Conservation (phyloP, 805 yeast genomes). For the Saccharomycopsis sp. region DNA sequence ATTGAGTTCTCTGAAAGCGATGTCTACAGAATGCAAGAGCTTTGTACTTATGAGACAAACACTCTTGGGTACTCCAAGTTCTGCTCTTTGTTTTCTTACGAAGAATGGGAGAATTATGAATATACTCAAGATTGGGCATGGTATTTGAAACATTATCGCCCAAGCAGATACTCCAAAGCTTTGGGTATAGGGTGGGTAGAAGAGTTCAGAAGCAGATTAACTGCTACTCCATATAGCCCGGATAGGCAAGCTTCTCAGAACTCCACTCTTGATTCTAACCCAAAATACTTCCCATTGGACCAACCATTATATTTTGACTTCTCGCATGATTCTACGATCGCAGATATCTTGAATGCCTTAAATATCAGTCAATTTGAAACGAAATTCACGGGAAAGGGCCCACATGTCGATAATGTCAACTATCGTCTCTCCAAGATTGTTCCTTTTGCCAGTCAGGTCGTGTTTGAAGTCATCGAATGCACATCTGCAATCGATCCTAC, state of each 20-base stretch:
- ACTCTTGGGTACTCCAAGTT: slow-evolving; percentile 62
- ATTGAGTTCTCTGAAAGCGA: slow-evolving; percentile 46
- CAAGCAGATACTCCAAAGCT: slow-evolving; percentile 48
- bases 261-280: slow-evolving; percentile 29
- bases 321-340: slow-evolving; percentile 69
- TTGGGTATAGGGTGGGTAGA: slow-evolving; percentile 53
- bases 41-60: slow-evolving; percentile 73
- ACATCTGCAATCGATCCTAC: slow-evolving; percentile 5
- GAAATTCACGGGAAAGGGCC: slow-evolving; percentile 12
- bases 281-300: slow-evolving; percentile 32
- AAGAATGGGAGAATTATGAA: slow-evolving; percentile 56
- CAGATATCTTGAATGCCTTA: slow-evolving; percentile 54
- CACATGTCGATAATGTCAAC: neutral
- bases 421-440: slow-evolving; percentile 11
- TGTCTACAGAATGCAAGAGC: slow-evolving; percentile 44
- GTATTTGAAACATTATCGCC: slow-evolving; percentile 54
- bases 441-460: slow-evolving; percentile 20
- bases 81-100: slow-evolving; percentile 60
- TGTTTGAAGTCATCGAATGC: slow-evolving; percentile 20
- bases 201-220: slow-evolving; percentile 34
- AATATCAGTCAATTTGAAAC: slow-evolving; percentile 34
- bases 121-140: slow-evolving; percentile 53
- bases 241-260: slow-evolving; percentile 44
- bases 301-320: slow-evolving; percentile 59
- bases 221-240: slow-evolving; percentile 42